Evolutionary conservation across 495 filamentous ascomycete species (phyloP), one percentile per base, ranked within the genome.

Genomic region (Aspergillus sclerotioniger): DNA sequence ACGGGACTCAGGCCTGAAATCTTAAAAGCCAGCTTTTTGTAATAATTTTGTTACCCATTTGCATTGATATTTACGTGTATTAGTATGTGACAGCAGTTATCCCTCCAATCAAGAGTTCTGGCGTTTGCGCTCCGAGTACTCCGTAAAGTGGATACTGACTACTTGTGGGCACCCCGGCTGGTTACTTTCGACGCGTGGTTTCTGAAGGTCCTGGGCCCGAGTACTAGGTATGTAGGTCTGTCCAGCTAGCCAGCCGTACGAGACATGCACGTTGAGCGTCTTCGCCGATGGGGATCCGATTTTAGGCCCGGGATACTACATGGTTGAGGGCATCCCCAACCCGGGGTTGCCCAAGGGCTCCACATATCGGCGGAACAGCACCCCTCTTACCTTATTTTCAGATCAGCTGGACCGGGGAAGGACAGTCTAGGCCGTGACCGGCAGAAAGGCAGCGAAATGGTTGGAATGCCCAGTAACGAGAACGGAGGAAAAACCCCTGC

Each of bases 401-500:
- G 44, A 54, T 56, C 52, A 60, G 58, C 51, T 60, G 64, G 54
- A 59, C 62, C 57, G 50, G 33, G 17, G 39, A 13, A 53, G 35
- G 29, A 46, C 35, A 60, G 55, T 59, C 46, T 53, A 61, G 57
- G 21, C 59, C 46, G 50, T 51, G 39, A 29, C 37, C 20, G 50
- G 35, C 51, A 32, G 65, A 70, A 70, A 44, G 32, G 16, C 33
- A 59, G 47, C 60, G 69, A 70, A 70, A 49, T 63, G 57, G 49
- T 51, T 72, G 58, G 69, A 70, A 68, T 52, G 54, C 32, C n/a
- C 19, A 48, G 12, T 13, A 47, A 50, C 2, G 43, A 51, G 33
- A 20, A 54, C 54, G 66, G 61, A 57, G 63, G 56, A 65, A 62
- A 59, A 57, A 53, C 64, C 64, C 66, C 71, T 69, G 70, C 69